phyloP scores from a whole-genome alignment of 2,329 filamentous ascomycete species.

The Paracoccidioides brasiliensis region DNA sequence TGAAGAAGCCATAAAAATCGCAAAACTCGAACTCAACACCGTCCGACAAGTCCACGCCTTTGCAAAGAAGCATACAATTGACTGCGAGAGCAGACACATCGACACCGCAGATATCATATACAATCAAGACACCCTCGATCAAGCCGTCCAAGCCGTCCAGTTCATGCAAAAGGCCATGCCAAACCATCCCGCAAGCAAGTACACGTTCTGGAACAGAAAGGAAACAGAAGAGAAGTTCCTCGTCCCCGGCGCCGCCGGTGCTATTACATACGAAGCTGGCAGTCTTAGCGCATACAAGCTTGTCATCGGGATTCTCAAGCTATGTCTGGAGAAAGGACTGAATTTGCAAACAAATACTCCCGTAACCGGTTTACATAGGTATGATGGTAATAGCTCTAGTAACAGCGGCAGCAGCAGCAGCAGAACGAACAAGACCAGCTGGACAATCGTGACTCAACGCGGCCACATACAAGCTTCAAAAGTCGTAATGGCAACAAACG shows the following conservation, averaged over 20 bases:
- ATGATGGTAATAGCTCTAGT: not conserved
- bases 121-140: conserved; percentile 32
- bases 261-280: conserved; percentile 35
- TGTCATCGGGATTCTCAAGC: conserved; percentile 33
- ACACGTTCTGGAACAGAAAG: conserved; percentile 32
- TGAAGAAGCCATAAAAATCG: conserved; percentile 39
- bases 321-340: conserved; percentile 25
- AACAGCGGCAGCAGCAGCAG: not conserved
- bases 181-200: conserved; percentile 32
- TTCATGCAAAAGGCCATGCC: conserved; percentile 36
- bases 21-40: conserved; percentile 39
- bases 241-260: conserved; percentile 33
- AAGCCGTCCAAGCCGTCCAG: conserved; percentile 28
- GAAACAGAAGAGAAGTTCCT: conserved; percentile 33
- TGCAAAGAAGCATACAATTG: conserved; percentile 35
- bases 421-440: not conserved
- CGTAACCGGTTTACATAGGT: conserved; percentile 11
- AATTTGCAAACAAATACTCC: conserved; percentile 22
- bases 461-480: conserved; percentile 31
- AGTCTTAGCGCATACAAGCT: conserved; percentile 31
- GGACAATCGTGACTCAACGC: conserved; percentile 29
- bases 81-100: conserved; percentile 39
- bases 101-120: conserved; percentile 48
- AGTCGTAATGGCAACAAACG: conserved; percentile 43
- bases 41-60: conserved; percentile 45